Base-by-base conservation (phyloP, 208 protist genomes). In the Endotrypanum monterogeii region DNA sequence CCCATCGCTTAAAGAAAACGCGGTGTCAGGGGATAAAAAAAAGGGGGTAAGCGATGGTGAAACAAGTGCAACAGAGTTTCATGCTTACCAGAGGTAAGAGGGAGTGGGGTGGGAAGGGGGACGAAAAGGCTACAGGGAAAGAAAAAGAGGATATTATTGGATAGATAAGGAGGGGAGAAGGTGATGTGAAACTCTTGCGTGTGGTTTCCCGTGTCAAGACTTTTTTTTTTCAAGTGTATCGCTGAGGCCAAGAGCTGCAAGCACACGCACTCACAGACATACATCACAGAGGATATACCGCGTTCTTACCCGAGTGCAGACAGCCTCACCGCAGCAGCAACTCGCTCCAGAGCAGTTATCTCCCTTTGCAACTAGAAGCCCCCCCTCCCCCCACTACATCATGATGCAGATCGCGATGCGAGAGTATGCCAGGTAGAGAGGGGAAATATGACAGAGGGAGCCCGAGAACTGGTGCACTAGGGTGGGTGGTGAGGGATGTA, bases 261-360 rank as follows among this genome's bases (percentile, higher is more conserved):
- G 52, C 28, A 54, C 62, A n/a, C 25, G 8, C 18, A 50, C 52
- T 25, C 54, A 57, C 54, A 28, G 54, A 57, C 1, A 14, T 20
- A 32, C 35, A 8, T 1, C 46, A 70, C 18, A 63, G 32, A 3
- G 63, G 69, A 37, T 30, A 61, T 37, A 65, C 52, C 1, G 67
- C 70, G 50, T 69, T 69, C 68, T 89, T 89, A 8, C 81, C 81
- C 0, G 70, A 79, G 67, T 81, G 70, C 60, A 86, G 44, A 37
- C 74, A 83, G 79, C 20, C 72, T 70, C 48, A 86, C 78, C 11
- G 82, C 81, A 4, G 79, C 81, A 11, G 73, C 55, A 12, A 79
- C 82, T n/a, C 78, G 41, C 37, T 80, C 78, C 51, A 84, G 65
- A 28, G 74, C 80, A 23, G 65, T 25, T 25, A 73, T 55, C n/a